A percentile compares a stretch with the other conserved stretches of the same genome.
Conservation (phyloP, 2,329 filamentous ascomycete species). For the Ophiostoma sp. region DNA sequence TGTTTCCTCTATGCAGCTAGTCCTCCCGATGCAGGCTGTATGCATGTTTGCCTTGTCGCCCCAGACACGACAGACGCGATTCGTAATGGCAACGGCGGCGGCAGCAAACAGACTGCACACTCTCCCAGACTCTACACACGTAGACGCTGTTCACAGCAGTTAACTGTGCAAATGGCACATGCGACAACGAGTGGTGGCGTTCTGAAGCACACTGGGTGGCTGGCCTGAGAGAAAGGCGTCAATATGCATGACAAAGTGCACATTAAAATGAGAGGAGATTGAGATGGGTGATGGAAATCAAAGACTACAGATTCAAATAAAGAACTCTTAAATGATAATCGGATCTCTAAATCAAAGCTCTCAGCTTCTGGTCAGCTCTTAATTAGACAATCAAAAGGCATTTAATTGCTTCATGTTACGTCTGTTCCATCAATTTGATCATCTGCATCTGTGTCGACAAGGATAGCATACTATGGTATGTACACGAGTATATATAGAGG, state of each 20-base stretch:
- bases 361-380: background rate
- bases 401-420: background rate
- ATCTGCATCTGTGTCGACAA: background rate
- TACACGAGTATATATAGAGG: too few species aligned
- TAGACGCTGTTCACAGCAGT: background rate
- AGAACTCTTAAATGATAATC: too few species aligned
- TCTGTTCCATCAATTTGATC: background rate
- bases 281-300: background rate
- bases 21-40: slow-evolving; percentile 1
- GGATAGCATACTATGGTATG: background rate
- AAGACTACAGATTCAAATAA: background rate
- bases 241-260: background rate
- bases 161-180: background rate
- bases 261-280: background rate
- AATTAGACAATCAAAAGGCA: background rate
- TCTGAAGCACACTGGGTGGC: background rate
- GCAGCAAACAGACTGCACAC: background rate
- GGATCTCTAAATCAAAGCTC: background rate
- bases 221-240: background rate
- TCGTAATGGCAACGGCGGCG: background rate
- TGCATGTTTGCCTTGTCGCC: background rate
- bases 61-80: background rate
- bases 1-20: background rate
- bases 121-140: background rate
- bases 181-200: background rate